Evolutionary conservation across 129 eudicot species (phyloP).

Genomic region (Centrapalus pauciflorus): DNA sequence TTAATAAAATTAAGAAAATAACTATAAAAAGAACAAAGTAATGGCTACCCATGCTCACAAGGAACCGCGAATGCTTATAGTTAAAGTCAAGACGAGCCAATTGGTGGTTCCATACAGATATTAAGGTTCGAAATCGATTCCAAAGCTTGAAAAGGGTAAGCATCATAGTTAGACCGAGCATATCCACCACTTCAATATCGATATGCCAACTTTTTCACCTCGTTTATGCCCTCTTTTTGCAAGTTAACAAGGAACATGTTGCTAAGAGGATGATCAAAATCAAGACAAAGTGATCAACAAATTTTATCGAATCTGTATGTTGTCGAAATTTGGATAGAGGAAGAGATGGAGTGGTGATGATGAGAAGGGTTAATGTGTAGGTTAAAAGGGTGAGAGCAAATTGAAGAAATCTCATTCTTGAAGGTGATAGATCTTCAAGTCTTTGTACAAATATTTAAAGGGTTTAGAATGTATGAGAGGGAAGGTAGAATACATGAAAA

Average conservation of each 20-base stretch:
- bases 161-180: too few relatives aligned
- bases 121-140: too few relatives aligned
- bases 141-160: too few relatives aligned
- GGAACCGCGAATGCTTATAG: too few relatives aligned
- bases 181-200: too few relatives aligned
- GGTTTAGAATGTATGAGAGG: background rate
- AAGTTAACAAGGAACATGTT: background rate
- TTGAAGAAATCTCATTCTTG: conserved; percentile 8
- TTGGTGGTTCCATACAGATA: too few relatives aligned
- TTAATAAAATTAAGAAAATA: too few relatives aligned
- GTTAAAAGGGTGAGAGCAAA: conserved; percentile 16
- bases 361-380: conserved; percentile 7
- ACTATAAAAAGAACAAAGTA: too few relatives aligned
- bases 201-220: too few relatives aligned
- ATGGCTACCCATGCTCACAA: too few relatives aligned
- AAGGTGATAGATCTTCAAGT: background rate
- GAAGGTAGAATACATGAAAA: background rate
- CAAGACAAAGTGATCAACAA: background rate
- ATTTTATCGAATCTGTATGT: background rate
- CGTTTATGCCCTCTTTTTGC: background rate
- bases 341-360: background rate
- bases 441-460: background rate
- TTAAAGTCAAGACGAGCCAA: too few relatives aligned
- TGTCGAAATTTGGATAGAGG: background rate
- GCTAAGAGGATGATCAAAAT: background rate